Evolutionary conservation across 352 stramenopile species (phyloP).

Genomic region (Pythium plurisporium): DNA sequence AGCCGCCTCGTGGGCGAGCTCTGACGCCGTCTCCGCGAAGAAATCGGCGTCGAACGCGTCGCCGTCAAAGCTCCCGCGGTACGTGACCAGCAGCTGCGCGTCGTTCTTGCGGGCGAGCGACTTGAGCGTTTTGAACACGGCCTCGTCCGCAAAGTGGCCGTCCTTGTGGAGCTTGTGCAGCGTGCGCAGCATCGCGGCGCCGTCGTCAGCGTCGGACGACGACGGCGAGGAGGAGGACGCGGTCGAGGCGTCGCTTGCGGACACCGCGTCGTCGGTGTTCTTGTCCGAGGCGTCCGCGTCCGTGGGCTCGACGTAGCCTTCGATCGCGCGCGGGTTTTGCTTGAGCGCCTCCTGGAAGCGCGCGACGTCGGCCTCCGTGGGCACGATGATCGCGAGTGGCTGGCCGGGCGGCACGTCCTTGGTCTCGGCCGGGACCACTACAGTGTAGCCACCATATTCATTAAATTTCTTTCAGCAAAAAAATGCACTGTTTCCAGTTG

Average conservation of each 20-base stretch:
- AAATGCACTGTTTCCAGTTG: too few relatives aligned
- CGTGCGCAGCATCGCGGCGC: constrained; percentile 67
- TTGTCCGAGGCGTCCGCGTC: background rate
- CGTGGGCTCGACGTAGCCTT: constrained; percentile 37
- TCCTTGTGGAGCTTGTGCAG: constrained; percentile 82
- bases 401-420: constrained; percentile 59
- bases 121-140: constrained; percentile 74
- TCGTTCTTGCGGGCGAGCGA: constrained; percentile 83
- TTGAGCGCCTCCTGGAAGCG: constrained; percentile 55
- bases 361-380: constrained; percentile 50
- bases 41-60: constrained; percentile 71
- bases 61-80: constrained; percentile 69
- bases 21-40: constrained; percentile 79
- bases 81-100: constrained; percentile 70
- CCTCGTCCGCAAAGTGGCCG: constrained; percentile 59
- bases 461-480: too few relatives aligned
- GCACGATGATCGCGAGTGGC: constrained; percentile 74
- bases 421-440: constrained; percentile 61
- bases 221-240: background rate
- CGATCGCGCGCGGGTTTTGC: constrained; percentile 52
- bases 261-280: background rate
- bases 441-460: too few relatives aligned
- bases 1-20: constrained; percentile 62
- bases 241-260: background rate
- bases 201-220: constrained; percentile 22